phyloP scores from a whole-genome alignment of 164 flowering plant genomes.

The Umbilicus rupestris region DNA sequence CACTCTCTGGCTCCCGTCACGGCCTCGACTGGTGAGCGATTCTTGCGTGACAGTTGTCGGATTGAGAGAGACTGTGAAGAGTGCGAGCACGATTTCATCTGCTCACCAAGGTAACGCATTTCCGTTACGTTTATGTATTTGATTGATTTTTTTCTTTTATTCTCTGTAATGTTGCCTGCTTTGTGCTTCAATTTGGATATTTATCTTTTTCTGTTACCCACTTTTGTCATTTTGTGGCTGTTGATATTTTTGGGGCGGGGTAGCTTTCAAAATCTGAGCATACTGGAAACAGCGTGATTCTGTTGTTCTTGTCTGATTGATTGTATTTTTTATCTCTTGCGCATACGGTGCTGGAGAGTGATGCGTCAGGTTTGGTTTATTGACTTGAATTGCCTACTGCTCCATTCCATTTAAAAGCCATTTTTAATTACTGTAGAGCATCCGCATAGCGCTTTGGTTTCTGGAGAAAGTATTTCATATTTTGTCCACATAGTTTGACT shows the following conservation, averaged over 20 bases:
- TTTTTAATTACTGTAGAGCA: not conserved
- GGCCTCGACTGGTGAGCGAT: not conserved
- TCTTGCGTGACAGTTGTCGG: constrained; percentile 1
- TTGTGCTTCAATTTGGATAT: not conserved
- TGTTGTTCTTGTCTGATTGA: too few species aligned
- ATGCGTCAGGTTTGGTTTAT: too few species aligned
- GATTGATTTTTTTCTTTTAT: not conserved
- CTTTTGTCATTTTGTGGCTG: not conserved
- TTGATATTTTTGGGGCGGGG: not conserved
- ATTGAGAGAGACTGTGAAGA: not conserved
- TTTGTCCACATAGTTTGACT: not conserved
- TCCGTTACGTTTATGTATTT: not conserved
- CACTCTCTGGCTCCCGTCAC: not conserved
- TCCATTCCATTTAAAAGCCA: not conserved
- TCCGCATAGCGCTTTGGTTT: not conserved
- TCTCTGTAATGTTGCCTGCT: not conserved
- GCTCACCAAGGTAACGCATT: not conserved
- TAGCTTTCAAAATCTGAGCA: not conserved
- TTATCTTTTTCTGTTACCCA: not conserved
- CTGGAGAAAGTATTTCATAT: not conserved
- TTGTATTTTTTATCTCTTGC: not conserved
- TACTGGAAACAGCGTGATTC: not conserved
- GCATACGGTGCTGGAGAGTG: too few species aligned
- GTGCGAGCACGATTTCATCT: not conserved
- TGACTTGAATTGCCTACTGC: not conserved